Conservation (phyloP, 208 protist genomes). For the Leishmania amazonensis region DNA sequence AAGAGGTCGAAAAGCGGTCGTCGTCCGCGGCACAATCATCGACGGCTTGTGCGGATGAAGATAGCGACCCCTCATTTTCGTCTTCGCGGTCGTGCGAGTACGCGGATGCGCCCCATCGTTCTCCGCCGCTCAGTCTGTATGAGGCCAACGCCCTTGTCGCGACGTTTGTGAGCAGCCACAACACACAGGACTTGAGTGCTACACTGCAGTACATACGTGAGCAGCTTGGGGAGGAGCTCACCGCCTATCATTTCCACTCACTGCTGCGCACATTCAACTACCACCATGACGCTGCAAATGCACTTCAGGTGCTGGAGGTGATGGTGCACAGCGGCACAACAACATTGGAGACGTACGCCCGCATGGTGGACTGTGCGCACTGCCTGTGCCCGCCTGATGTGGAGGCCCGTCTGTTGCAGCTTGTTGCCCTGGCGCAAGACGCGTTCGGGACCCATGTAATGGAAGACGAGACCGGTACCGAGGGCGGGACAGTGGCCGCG, state of each 20-base stretch:
- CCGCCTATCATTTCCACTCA: conserved; percentile 72
- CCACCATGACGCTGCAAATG: conserved; percentile 64
- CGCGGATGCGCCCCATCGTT: neutral
- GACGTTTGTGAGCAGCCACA: conserved; percentile 69
- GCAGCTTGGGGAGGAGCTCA: conserved; percentile 58
- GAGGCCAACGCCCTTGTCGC: conserved; percentile 74
- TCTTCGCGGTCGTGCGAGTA: neutral
- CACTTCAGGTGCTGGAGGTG: conserved; percentile 77
- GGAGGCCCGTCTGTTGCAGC: conserved; percentile 47
- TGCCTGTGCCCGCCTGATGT: conserved; percentile 55
- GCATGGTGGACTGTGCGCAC: conserved; percentile 75
- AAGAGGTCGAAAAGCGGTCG: conserved; percentile 4
- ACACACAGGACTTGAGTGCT: conserved; percentile 66
- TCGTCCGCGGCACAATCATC: neutral
- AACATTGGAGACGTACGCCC: conserved; percentile 71
- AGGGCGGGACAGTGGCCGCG: conserved; percentile 40
- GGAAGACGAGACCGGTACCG: conserved; percentile 34
- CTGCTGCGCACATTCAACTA: conserved; percentile 85
- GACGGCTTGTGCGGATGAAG: neutral
- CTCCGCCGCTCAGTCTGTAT: conserved; percentile 32
- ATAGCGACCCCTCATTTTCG: neutral
- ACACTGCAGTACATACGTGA: conserved; percentile 81
- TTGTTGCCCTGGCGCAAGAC: conserved; percentile 49
- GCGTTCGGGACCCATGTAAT: conserved; percentile 54
- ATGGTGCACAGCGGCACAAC: conserved; percentile 60